These are phyloP conservation scores for Trichosanthes truncata DNA, from an alignment of 306 rosid genomes.

Conservation along the genomic window DNA sequence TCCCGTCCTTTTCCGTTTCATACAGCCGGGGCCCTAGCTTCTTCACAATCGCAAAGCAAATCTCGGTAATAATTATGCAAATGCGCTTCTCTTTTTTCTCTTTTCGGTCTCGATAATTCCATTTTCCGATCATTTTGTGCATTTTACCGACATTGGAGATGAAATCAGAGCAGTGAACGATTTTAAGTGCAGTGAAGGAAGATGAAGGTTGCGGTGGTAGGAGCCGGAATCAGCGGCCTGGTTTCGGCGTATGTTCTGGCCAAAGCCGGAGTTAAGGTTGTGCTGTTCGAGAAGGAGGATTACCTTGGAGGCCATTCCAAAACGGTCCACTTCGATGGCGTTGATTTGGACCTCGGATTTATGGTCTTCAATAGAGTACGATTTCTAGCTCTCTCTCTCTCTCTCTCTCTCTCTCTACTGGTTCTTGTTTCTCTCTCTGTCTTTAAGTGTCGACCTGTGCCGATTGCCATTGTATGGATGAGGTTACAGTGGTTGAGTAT, in stretches of 20 bases:
- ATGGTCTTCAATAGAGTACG: constrained; percentile 1
- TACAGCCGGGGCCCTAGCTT: too few relatives aligned
- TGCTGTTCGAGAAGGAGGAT: neutral
- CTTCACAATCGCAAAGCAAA: too few relatives aligned
- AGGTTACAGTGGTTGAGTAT: too few relatives aligned
- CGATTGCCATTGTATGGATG: too few relatives aligned
- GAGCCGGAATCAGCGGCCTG: neutral
- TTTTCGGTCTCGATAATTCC: too few relatives aligned
- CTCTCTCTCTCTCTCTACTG: too few relatives aligned
- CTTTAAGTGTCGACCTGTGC: too few relatives aligned
- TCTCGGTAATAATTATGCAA: neutral
- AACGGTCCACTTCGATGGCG: neutral
- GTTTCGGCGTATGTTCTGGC: neutral
- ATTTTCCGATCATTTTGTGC: too few relatives aligned
- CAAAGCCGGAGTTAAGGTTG: neutral
- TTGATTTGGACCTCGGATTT: neutral
- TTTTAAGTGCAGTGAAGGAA: neutral
- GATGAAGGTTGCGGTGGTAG: constrained; percentile 5
- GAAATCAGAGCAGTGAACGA: too few relatives aligned
- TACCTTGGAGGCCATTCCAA: neutral
- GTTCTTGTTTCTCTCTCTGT: too few relatives aligned
- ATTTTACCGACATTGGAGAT: too few relatives aligned
- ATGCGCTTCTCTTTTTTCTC: neutral
- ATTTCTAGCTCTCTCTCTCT: neutral
- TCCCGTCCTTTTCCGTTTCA: too few relatives aligned